A percentile compares a stretch with the other conserved stretches of the same genome.
Evolutionary conservation across 2,329 filamentous ascomycete species (phyloP).

Genomic region (Fusarium sp.): DNA sequence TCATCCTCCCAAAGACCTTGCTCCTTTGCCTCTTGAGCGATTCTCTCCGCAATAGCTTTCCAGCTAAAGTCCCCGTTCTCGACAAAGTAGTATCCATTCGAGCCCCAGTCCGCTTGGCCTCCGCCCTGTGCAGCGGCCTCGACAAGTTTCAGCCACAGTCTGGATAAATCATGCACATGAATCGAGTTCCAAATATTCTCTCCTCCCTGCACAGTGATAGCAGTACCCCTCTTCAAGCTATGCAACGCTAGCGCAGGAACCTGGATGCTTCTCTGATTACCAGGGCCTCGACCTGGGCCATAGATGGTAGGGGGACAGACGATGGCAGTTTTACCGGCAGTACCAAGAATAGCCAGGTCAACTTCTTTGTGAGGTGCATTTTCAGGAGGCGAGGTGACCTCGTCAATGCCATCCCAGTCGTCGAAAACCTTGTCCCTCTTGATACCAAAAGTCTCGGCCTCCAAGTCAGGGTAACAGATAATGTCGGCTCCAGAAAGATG

Average conservation of each 20-base stretch:
- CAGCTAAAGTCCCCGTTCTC: background rate
- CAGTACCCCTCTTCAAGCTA: background rate
- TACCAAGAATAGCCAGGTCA: background rate
- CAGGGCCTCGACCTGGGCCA: background rate
- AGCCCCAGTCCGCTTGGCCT: background rate
- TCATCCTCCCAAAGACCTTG: background rate
- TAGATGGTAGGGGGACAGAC: background rate
- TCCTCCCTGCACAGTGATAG: background rate
- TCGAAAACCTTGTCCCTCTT: background rate
- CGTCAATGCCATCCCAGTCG: background rate
- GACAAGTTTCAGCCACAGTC: background rate
- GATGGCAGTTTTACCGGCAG: background rate
- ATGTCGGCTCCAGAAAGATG: background rate
- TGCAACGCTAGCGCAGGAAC: background rate
- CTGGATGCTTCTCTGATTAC: background rate
- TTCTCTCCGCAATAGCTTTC: background rate
- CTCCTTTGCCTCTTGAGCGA: background rate
- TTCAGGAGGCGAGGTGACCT: background rate
- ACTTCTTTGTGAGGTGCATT: background rate
- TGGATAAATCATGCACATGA: background rate
- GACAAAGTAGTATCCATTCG: background rate
- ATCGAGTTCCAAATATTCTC: background rate
- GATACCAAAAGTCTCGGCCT: background rate
- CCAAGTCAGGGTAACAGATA: background rate
- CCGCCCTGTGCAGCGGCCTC: background rate